These are phyloP conservation scores for Boletus pseudopeckii DNA, from an alignment of 768 basidiomycete species.

Conservation along the genomic window DNA sequence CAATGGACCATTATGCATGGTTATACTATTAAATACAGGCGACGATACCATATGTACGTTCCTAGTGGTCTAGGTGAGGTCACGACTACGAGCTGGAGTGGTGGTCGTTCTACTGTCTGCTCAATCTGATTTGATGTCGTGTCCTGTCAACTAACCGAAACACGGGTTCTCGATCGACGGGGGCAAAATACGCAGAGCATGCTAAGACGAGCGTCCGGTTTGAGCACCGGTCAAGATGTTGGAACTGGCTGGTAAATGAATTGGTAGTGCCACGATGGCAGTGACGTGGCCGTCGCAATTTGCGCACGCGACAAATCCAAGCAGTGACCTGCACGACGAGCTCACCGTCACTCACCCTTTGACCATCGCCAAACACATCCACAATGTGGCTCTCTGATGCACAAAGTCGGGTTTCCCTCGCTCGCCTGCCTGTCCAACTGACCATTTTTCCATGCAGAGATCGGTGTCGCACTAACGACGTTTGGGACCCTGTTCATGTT, in stretches of 20 bases:
- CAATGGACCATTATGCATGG: constrained; percentile 14
- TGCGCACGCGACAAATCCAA: constrained; percentile 4
- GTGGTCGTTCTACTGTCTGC: no score
- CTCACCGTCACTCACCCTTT: neutral
- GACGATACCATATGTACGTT: constrained; percentile 9
- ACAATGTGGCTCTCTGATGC: constrained; percentile 54
- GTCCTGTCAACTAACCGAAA: no score
- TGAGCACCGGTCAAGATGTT: no score
- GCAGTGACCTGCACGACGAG: neutral
- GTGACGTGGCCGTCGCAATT: constrained; percentile 19
- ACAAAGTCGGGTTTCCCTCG: constrained; percentile 36
- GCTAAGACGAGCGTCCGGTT: no score
- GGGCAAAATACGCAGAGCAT: no score
- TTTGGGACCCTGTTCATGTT: constrained; percentile 96
- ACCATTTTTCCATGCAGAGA: constrained; percentile 52
- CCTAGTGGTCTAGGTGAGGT: neutral
- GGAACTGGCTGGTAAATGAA: no score
- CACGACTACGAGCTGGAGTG: no score
- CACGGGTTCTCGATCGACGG: no score
- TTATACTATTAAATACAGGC: constrained; percentile 7
- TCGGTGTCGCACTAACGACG: constrained; percentile 93
- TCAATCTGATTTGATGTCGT: no score
- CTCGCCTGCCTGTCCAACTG: neutral
- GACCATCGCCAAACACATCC: constrained; percentile 1
- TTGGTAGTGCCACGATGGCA: constrained; percentile 7